Evolutionary conservation across 2,329 filamentous ascomycete species (phyloP).

Genomic region (Colletotrichum limetticola): DNA sequence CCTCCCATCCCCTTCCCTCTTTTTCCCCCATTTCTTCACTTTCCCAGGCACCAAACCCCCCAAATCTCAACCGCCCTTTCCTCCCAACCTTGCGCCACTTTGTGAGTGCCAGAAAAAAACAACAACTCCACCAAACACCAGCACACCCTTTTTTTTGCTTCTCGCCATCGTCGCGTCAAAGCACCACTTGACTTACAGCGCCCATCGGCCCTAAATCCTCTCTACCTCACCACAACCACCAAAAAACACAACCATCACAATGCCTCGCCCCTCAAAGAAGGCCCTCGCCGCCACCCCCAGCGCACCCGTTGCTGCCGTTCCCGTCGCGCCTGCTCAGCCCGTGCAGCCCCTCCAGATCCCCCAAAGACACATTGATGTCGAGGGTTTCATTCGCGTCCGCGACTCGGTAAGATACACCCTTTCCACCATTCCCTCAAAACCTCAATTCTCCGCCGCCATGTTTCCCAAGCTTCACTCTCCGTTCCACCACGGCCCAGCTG

Average conservation of each 20-base stretch:
- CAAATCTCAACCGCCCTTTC: constrained; percentile 30
- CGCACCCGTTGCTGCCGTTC: constrained; percentile 45
- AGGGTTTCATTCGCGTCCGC: constrained; percentile 82
- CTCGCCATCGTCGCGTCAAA: constrained; percentile 32
- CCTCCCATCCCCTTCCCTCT: constrained; percentile 40
- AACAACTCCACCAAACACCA: constrained; percentile 41
- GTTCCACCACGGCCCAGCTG: neutral
- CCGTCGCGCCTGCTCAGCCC: constrained; percentile 48
- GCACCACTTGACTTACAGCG: constrained; percentile 28
- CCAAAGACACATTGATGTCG: constrained; percentile 66
- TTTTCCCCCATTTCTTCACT: constrained; percentile 33
- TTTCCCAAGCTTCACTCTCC: neutral
- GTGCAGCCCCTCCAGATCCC: constrained; percentile 37
- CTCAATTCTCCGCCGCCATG: neutral
- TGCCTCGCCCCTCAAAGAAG: constrained; percentile 60
- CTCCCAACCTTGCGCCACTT: constrained; percentile 41
- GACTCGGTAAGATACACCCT: constrained; percentile 74
- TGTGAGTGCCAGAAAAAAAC: neutral
- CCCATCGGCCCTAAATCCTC: constrained; percentile 3
- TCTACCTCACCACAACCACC: constrained; percentile 29
- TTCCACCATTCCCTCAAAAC: neutral
- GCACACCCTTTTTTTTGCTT: constrained; percentile 36
- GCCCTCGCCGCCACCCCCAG: constrained; percentile 51
- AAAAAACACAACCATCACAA: constrained; percentile 42
- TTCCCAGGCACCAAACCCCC: constrained; percentile 27